These are phyloP conservation scores for Coleophoma crateriformis DNA, from an alignment of 2,329 filamentous ascomycete species.

Conservation along the genomic window DNA sequence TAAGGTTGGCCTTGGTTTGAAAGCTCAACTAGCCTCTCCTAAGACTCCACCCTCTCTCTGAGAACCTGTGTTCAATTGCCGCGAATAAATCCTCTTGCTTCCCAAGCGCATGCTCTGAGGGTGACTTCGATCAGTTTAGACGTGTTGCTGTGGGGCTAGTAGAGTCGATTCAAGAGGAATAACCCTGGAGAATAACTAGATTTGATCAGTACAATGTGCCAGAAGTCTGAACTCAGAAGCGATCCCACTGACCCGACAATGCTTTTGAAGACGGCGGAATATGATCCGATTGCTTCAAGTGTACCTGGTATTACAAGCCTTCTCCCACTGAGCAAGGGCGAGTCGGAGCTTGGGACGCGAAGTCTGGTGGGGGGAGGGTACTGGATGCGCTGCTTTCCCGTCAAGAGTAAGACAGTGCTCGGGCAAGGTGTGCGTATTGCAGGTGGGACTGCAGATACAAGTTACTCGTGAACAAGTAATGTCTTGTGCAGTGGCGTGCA, in stretches of 20 bases:
- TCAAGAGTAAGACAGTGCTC: constrained; percentile 12
- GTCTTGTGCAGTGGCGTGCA: constrained; percentile 20
- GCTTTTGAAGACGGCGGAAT: too few species aligned
- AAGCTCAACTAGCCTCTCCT: constrained; percentile 12
- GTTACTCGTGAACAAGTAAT: constrained; percentile 19
- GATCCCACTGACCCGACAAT: too few species aligned
- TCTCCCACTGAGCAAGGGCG: background rate
- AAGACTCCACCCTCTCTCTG: constrained; percentile 8
- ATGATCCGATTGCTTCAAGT: too few species aligned
- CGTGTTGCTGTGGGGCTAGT: background rate
- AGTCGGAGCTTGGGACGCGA: background rate
- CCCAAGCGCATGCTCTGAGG: constrained; percentile 12
- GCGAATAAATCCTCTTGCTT: constrained; percentile 2
- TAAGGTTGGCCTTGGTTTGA: constrained; percentile 3
- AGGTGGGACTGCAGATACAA: constrained; percentile 24
- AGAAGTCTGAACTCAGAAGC: too few species aligned
- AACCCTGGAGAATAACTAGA: too few species aligned
- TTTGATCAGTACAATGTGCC: too few species aligned
- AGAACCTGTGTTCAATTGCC: constrained; percentile 7
- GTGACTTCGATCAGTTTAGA: constrained; percentile 2
- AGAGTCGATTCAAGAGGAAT: background rate
- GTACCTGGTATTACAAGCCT: background rate
- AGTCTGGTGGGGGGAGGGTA: background rate
- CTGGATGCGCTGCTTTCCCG: constrained; percentile 11
- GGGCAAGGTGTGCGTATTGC: constrained; percentile 14